phyloP scores from a whole-genome alignment of 164 flowering plant genomes.

The Magnolia officinalis region DNA sequence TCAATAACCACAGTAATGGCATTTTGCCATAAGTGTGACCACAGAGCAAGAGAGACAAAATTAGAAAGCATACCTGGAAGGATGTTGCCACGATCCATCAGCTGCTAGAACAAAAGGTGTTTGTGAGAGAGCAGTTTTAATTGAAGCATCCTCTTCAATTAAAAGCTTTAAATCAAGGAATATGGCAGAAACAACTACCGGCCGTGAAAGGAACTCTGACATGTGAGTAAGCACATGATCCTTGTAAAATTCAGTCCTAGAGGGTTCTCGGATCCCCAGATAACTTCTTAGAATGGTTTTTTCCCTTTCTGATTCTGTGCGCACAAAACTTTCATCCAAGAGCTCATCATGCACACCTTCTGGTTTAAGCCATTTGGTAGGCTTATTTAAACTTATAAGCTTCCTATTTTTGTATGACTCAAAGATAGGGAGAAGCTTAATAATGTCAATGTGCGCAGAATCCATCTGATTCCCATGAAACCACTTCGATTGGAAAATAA shows the following conservation, averaged over 20 bases:
- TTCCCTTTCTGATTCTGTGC: conserved; percentile 75
- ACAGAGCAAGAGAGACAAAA: background rate
- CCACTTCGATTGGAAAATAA: conserved; percentile 93
- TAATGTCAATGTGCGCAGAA: conserved; percentile 41
- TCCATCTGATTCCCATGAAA: conserved; percentile 56
- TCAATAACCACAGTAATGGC: background rate
- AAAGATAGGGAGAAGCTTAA: conserved; percentile 81
- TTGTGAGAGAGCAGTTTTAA: conserved; percentile 41
- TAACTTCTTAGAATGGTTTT: conserved; percentile 48
- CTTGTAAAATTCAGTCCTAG: conserved; percentile 67
- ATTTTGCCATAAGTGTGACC: background rate
- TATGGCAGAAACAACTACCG: conserved; percentile 53
- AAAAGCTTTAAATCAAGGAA: conserved; percentile 58
- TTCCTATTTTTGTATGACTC: conserved; percentile 76
- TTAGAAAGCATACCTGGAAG: conserved; percentile 53
- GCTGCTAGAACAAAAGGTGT: conserved; percentile 73
- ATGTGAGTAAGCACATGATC: conserved; percentile 65
- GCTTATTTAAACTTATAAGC: conserved; percentile 49
- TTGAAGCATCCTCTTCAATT: conserved; percentile 60
- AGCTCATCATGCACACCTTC: conserved; percentile 63
- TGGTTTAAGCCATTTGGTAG: conserved; percentile 76
- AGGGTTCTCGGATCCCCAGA: conserved; percentile 61
- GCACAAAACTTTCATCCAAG: conserved; percentile 71
- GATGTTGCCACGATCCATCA: conserved; percentile 73
- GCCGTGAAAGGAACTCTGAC: conserved; percentile 58